phyloP scores from a whole-genome alignment of 2,329 filamentous ascomycete species.

The Orbilia ellipsospora region DNA sequence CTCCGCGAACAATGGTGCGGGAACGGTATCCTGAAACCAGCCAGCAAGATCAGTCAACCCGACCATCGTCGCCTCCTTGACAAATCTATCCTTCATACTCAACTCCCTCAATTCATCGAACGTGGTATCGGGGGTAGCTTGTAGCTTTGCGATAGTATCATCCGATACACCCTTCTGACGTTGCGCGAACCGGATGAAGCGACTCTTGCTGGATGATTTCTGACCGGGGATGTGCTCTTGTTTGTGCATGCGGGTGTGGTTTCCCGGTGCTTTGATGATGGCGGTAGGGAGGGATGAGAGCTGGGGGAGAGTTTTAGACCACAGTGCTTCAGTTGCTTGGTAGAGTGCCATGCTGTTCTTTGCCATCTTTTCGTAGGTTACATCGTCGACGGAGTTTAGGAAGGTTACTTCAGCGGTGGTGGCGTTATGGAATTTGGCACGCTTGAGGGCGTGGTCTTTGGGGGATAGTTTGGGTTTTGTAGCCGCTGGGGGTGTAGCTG shows the following conservation, averaged over 20 bases:
- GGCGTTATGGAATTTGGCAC: conserved; percentile 30
- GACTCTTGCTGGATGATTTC: conserved; percentile 16
- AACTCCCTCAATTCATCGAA: conserved; percentile 25
- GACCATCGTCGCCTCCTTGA: conserved; percentile 42
- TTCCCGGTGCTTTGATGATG: conserved; percentile 8
- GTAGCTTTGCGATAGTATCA: conserved; percentile 24
- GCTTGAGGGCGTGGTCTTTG: conserved; percentile 29
- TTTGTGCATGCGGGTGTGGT: neutral
- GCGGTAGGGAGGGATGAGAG: conserved; percentile 21
- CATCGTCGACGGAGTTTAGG: conserved; percentile 27
- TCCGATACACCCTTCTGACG: conserved; percentile 14
- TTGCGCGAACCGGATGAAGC: conserved; percentile 33
- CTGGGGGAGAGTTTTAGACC: conserved; percentile 59
- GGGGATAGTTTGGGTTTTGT: conserved; percentile 17
- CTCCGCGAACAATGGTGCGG: conserved; percentile 19
- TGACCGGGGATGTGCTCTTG: conserved; percentile 13
- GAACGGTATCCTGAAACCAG: conserved; percentile 28
- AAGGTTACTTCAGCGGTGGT: conserved; percentile 26
- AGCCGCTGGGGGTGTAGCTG: conserved; percentile 4
- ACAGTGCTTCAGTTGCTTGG: conserved; percentile 63
- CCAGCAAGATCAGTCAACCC: conserved; percentile 10
- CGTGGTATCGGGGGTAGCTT: conserved; percentile 18
- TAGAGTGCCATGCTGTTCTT: conserved; percentile 64
- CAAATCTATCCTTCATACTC: conserved; percentile 23
- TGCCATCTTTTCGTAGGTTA: conserved; percentile 31